phyloP scores from a whole-genome alignment of 371 early-diverging fungal species.

The Sporodiniella umbellata region DNA sequence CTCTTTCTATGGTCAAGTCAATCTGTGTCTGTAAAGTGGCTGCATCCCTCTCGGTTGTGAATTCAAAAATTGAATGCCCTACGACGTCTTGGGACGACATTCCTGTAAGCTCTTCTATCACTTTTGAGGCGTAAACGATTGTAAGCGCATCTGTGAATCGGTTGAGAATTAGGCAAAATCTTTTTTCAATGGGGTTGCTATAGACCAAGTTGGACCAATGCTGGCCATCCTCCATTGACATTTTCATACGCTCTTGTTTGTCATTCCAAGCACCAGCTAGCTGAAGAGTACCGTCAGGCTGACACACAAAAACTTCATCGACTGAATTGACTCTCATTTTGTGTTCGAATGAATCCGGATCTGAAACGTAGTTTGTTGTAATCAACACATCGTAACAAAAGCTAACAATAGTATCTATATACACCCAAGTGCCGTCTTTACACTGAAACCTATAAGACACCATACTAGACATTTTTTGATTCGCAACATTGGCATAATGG shows the following conservation, averaged over 20 bases:
- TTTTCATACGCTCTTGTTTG: slow-evolving; percentile 9
- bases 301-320: slow-evolving; percentile 26
- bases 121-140: slow-evolving; percentile 18
- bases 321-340: slow-evolving; percentile 35
- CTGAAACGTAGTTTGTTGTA: slow-evolving; percentile 24
- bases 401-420: slow-evolving; percentile 35
- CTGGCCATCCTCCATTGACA: not conserved
- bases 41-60: slow-evolving; percentile 22
- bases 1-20: slow-evolving; percentile 18
- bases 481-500: slow-evolving; percentile 40
- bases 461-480: slow-evolving; percentile 48
- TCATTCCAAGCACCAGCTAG: slow-evolving; percentile 33
- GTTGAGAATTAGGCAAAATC: slow-evolving; percentile 31
- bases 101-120: slow-evolving; percentile 8
- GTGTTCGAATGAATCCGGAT: slow-evolving; percentile 21
- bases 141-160: slow-evolving; percentile 23
- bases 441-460: slow-evolving; percentile 26
- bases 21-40: slow-evolving; percentile 13
- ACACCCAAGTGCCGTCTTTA: slow-evolving; percentile 27
- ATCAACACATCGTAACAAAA: slow-evolving; percentile 37
- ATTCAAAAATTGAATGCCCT: slow-evolving; percentile 26
- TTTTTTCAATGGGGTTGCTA: slow-evolving; percentile 3
- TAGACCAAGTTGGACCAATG: not conserved
- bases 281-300: slow-evolving; percentile 26
- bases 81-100: slow-evolving; percentile 14